These are phyloP conservation scores for Gyrodon lividus DNA, from an alignment of 768 basidiomycete genomes.

Conservation along the genomic window DNA sequence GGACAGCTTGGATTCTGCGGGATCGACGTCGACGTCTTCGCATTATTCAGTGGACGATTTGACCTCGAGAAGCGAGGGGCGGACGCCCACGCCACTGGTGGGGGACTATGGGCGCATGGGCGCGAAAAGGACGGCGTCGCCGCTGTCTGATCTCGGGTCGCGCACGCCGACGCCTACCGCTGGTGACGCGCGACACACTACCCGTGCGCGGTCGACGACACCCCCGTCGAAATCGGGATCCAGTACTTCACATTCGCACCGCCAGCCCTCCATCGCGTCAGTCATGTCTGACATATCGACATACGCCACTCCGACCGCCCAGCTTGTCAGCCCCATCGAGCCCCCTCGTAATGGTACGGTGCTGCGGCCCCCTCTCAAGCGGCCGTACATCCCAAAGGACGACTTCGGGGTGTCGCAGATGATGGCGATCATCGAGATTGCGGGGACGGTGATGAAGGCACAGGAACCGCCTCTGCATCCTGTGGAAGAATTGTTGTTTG, in stretches of 20 bases:
- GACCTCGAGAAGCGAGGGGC: constrained; percentile 12
- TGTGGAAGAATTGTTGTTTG: constrained; percentile 76
- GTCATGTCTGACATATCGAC: constrained; percentile 63
- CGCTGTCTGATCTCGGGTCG: constrained; percentile 20
- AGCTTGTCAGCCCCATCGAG: constrained; percentile 27
- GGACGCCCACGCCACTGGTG: constrained; percentile 32
- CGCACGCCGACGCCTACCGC: constrained; percentile 29
- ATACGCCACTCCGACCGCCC: constrained; percentile 44
- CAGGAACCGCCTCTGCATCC: constrained; percentile 47
- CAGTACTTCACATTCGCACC: constrained; percentile 31
- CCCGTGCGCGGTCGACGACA: constrained; percentile 26
- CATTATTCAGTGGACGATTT: constrained; percentile 56
- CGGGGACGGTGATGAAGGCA: constrained; percentile 41
- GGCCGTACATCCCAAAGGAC: constrained; percentile 59
- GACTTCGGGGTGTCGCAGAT: constrained; percentile 86
- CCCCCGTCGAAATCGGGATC: constrained; percentile 30
- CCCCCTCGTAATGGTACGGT: constrained; percentile 7
- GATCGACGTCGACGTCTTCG: constrained; percentile 43
- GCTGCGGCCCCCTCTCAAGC: constrained; percentile 39
- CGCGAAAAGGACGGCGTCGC: constrained; percentile 21
- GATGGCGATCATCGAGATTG: constrained; percentile 83
- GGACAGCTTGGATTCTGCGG: constrained; percentile 28
- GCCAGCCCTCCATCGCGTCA: constrained; percentile 73
- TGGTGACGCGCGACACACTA: constrained; percentile 2
- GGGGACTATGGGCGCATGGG: constrained; percentile 5